These are phyloP conservation scores for Oemleria cerasiformis DNA, from an alignment of 306 rosid species.

Conservation along the genomic window DNA sequence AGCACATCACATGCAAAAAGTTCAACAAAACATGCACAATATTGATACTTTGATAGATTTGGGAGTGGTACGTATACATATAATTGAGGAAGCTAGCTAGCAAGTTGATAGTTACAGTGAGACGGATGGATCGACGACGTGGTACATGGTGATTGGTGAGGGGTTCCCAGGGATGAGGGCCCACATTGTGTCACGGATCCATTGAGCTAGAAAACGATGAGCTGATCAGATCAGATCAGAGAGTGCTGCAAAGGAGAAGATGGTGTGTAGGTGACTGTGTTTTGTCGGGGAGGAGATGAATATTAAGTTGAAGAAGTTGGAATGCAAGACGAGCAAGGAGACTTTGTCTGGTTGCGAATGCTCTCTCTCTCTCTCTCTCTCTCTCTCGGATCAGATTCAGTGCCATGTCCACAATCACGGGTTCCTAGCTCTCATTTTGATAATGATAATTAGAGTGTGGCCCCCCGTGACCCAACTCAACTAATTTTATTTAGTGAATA, in stretches of 20 bases:
- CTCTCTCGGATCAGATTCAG: no score
- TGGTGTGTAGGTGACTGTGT: background rate
- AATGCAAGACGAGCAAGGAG: background rate
- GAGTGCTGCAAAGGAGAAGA: no score
- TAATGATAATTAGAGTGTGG: no score
- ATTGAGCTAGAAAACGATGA: no score
- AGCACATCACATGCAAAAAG: slow-evolving; percentile 7
- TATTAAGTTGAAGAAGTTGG: background rate
- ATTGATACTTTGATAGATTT: no score
- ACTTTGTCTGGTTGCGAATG: background rate
- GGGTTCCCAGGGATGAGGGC: no score
- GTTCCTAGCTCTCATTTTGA: background rate
- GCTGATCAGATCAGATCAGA: no score
- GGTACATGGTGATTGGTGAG: background rate
- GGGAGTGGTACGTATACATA: background rate
- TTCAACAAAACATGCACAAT: background rate
- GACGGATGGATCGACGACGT: background rate
- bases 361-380: no score
- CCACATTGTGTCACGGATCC: background rate
- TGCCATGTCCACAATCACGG: background rate
- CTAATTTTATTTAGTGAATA: background rate
- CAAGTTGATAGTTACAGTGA: background rate
- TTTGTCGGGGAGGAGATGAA: background rate
- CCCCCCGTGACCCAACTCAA: background rate
- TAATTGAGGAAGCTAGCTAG: no score